Percentiles rank a stretch among this genome's conserved stretches.
Evolutionary conservation across 2,329 filamentous ascomycete species (phyloP).

Genomic region (Pseudogymnoascus sp.): DNA sequence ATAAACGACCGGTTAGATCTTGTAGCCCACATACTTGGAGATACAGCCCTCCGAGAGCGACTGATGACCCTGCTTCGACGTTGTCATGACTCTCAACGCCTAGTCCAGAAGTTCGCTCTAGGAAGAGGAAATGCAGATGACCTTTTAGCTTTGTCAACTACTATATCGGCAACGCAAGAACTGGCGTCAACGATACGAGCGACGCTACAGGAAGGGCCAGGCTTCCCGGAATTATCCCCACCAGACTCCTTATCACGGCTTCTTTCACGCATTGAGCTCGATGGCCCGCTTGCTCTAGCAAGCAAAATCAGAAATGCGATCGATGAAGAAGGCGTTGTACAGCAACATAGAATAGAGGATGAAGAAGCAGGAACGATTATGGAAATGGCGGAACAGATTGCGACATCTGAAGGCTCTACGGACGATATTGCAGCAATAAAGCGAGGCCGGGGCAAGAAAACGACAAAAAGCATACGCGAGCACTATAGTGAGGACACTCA

Average conservation of each 20-base stretch:
- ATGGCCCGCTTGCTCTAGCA: conserved; percentile 62
- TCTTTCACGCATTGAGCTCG: conserved; percentile 56
- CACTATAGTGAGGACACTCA: conserved; percentile 55
- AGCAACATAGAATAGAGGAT: conserved; percentile 72
- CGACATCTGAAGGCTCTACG: conserved; percentile 57
- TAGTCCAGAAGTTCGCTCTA: conserved; percentile 90
- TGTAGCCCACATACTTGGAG: conserved; percentile 65
- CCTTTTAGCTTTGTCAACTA: conserved; percentile 73
- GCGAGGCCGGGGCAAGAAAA: conserved; percentile 37
- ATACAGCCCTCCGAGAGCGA: conserved; percentile 63
- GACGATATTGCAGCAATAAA: conserved; percentile 46
- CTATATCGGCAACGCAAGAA: conserved; percentile 67
- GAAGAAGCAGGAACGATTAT: conserved; percentile 65
- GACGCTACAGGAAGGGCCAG: conserved; percentile 9
- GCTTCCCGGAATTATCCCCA: neutral
- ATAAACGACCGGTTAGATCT: conserved; percentile 79
- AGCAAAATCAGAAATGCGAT: conserved; percentile 69
- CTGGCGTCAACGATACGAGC: conserved; percentile 48
- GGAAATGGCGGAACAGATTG: conserved; percentile 65
- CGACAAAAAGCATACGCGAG: conserved; percentile 45
- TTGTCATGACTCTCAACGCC: conserved; percentile 78
- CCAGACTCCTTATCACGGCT: conserved; percentile 40
- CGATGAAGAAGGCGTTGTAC: conserved; percentile 83
- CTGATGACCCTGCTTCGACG: conserved; percentile 62
- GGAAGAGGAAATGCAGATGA: conserved; percentile 91